A percentile compares a stretch with the other conserved stretches of the same genome.
Conservation (phyloP, 352 stramenopile genomes). For the Globisporangium polare region DNA sequence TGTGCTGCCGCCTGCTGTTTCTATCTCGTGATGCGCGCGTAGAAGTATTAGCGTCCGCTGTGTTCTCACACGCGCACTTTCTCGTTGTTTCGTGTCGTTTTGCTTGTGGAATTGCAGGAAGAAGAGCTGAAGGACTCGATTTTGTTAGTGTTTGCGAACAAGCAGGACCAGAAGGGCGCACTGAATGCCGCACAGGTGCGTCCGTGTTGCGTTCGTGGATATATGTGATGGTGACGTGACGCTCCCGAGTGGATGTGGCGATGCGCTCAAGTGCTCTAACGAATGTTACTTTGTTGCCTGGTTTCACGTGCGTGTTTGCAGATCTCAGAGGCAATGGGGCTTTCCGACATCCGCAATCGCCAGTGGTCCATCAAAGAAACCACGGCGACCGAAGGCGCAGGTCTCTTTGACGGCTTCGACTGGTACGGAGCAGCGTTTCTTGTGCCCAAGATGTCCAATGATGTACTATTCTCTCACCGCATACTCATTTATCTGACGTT, state of each 20-base stretch:
- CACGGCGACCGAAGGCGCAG: conserved; percentile 96
- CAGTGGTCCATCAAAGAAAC: conserved; percentile 99
- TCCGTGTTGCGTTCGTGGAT: background rate
- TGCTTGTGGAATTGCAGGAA: conserved; percentile 62
- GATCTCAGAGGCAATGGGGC: conserved; percentile 97
- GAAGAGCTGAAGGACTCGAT: conserved; percentile 99
- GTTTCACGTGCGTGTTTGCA: conserved; percentile 24
- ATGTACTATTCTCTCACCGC: background rate
- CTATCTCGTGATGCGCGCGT: background rate
- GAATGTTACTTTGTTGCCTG: background rate
- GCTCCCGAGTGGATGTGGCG: background rate
- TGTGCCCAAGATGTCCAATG: background rate
- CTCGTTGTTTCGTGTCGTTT: background rate
- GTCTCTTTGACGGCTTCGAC: conserved; percentile 99
- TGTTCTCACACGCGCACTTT: background rate
- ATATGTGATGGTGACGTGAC: background rate
- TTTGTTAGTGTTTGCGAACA: conserved; percentile 99
- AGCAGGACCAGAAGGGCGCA: conserved; percentile 98
- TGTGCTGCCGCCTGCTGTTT: background rate
- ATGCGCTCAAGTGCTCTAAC: background rate
- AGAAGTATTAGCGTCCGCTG: background rate
- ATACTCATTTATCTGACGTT: background rate
- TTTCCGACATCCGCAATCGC: conserved; percentile 97
- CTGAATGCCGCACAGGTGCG: conserved; percentile 82
- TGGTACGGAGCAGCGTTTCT: conserved; percentile 64